phyloP scores from a whole-genome alignment of 495 filamentous ascomycete genomes.

The Penicillium verhagenii region DNA sequence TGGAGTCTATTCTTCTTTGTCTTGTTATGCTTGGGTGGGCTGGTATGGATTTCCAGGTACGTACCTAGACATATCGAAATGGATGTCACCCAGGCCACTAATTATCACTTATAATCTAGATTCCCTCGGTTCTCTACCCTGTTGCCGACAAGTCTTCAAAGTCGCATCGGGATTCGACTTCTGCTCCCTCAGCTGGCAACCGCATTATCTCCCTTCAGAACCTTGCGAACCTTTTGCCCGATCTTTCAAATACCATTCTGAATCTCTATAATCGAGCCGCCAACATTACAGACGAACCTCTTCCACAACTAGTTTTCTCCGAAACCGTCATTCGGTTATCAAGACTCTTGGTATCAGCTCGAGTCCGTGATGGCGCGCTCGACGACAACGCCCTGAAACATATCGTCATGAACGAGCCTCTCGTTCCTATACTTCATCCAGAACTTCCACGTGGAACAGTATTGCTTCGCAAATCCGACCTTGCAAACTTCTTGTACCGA shows the following conservation, averaged over 20 bases:
- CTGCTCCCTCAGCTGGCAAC: constrained; percentile 41
- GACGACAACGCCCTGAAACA: constrained; percentile 65
- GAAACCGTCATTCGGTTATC: constrained; percentile 80
- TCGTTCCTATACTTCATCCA: constrained; percentile 34
- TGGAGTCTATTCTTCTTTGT: constrained; percentile 81
- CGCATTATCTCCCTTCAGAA: constrained; percentile 60
- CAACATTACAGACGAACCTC: constrained; percentile 72
- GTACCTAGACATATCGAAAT: constrained; percentile 7
- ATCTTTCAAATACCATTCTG: constrained; percentile 78
- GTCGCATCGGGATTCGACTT: constrained; percentile 44
- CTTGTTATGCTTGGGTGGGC: constrained; percentile 83
- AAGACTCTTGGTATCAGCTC: constrained; percentile 68
- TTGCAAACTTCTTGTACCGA: constrained; percentile 66
- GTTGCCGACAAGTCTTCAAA: constrained; percentile 54
- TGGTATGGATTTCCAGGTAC: constrained; percentile 81
- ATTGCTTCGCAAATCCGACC: constrained; percentile 57
- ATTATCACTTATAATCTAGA: constrained; percentile 35
- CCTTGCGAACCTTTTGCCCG: constrained; percentile 62
- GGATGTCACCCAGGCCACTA: not conserved
- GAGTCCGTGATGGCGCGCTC: constrained; percentile 65
- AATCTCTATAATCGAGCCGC: constrained; percentile 75
- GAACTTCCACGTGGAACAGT: constrained; percentile 45
- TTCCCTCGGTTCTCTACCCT: constrained; percentile 62
- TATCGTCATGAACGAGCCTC: constrained; percentile 59
- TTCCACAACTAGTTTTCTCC: constrained; percentile 77